Evolutionary conservation across 1,284 basidiomycete genomes (phyloP).

Genomic region (Tilletiaria anomala): DNA sequence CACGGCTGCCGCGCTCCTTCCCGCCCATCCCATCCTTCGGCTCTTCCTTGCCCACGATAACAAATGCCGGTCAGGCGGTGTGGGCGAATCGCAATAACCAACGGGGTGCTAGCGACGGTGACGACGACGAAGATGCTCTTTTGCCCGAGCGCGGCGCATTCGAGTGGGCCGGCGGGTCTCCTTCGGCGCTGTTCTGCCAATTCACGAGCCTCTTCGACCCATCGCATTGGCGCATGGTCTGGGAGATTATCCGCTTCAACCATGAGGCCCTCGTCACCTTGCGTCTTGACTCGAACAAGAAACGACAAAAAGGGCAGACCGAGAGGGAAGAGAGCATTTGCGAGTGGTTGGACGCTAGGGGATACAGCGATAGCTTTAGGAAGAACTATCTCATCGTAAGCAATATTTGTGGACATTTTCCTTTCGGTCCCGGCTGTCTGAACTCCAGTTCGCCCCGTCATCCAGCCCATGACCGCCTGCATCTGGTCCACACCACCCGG

Average conservation of each 20-base stretch:
- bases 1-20: background rate
- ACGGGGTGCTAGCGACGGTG: too few species aligned
- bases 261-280: constrained; percentile 47
- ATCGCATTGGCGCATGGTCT: constrained; percentile 59
- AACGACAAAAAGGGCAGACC: constrained; percentile 12
- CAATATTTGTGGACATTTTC: too few species aligned
- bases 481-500: constrained; percentile 69
- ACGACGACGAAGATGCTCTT: background rate
- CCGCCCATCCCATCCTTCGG: background rate
- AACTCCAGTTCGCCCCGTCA: background rate
- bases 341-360: constrained; percentile 53
- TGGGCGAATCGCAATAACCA: too few species aligned
- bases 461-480: constrained; percentile 39
- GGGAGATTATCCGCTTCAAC: constrained; percentile 66
- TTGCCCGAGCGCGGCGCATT: constrained; percentile 6
- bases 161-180: constrained; percentile 22
- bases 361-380: constrained; percentile 55
- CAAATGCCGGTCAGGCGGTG: background rate
- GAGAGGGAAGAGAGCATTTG: constrained; percentile 47
- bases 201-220: constrained; percentile 45
- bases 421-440: too few species aligned
- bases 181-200: constrained; percentile 17
- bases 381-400: constrained; percentile 67
- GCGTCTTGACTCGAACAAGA: constrained; percentile 40
- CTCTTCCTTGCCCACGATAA: background rate